These are phyloP conservation scores for Talaromyces borbonicus DNA, from an alignment of 495 filamentous ascomycete species.

Conservation along the genomic window DNA sequence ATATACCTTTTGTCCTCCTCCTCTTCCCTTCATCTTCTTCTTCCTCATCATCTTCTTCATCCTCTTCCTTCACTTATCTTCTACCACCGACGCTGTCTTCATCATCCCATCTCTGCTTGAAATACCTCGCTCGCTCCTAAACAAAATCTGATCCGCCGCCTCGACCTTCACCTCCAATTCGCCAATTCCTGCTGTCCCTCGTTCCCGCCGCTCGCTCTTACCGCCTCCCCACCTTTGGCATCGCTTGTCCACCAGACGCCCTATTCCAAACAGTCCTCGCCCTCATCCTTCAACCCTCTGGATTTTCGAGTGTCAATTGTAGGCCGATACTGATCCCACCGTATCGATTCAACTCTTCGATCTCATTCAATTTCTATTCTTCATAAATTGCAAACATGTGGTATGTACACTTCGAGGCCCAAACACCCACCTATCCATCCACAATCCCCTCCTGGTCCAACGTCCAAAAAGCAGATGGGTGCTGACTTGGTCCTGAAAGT, in stretches of 20 bases:
- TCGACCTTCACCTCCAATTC: slow-evolving; percentile 1
- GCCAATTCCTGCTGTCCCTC: background rate
- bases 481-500: slow-evolving; percentile 37
- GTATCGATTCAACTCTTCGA: background rate
- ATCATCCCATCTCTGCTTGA: background rate
- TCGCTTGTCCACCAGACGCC: too few species aligned
- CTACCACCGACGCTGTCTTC: background rate
- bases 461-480: background rate
- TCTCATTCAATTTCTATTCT: background rate
- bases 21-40: background rate
- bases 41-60: background rate
- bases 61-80: background rate
- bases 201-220: slow-evolving; percentile 1
- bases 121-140: background rate
- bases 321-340: background rate
- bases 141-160: background rate
- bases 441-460: background rate
- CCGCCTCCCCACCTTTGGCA: slow-evolving; percentile 5
- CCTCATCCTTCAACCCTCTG: background rate
- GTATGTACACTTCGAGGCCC: background rate
- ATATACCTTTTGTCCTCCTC: background rate
- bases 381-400: slow-evolving; percentile 1
- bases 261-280: background rate
- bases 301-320: background rate
- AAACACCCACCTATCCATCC: background rate